Evolutionary conservation across 495 filamentous ascomycete genomes (phyloP).

Genomic region (Aspergillus saccharolyticus): DNA sequence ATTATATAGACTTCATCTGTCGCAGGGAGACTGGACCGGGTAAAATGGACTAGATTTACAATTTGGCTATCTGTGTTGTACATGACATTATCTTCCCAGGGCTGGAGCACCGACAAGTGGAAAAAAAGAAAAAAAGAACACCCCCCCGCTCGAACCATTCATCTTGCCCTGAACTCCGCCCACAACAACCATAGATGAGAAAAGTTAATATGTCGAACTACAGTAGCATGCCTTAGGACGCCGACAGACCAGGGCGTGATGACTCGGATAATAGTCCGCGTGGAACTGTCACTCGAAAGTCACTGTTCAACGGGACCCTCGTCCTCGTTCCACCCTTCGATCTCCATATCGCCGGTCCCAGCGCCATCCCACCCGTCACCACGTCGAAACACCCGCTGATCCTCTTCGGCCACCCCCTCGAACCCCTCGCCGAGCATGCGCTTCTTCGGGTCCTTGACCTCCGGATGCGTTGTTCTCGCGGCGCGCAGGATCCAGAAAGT

Average conservation of each 20-base stretch:
- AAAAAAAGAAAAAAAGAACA: neutral
- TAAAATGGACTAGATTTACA: neutral
- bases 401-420: slow-evolving; percentile 15
- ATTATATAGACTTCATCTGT: neutral
- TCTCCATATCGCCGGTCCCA: slow-evolving; percentile 28
- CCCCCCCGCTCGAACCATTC: neutral
- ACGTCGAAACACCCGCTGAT: slow-evolving; percentile 26
- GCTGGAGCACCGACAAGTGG: neutral
- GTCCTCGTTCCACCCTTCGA: slow-evolving; percentile 23
- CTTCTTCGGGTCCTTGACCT: slow-evolving; percentile 15
- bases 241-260: no score
- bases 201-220: no score
- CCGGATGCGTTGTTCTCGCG: slow-evolving; percentile 35
- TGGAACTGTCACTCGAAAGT: neutral
- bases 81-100: neutral
- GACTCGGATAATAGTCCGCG: no score
- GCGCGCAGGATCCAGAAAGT: slow-evolving; percentile 39
- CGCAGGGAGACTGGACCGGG: neutral
- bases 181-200: neutral
- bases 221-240: no score
- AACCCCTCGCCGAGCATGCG: slow-evolving; percentile 36
- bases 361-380: slow-evolving; percentile 36
- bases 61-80: neutral
- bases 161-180: neutral
- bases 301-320: neutral